Conservation (phyloP, 2,329 filamentous ascomycete genomes). For the Paraphoma sp. region DNA sequence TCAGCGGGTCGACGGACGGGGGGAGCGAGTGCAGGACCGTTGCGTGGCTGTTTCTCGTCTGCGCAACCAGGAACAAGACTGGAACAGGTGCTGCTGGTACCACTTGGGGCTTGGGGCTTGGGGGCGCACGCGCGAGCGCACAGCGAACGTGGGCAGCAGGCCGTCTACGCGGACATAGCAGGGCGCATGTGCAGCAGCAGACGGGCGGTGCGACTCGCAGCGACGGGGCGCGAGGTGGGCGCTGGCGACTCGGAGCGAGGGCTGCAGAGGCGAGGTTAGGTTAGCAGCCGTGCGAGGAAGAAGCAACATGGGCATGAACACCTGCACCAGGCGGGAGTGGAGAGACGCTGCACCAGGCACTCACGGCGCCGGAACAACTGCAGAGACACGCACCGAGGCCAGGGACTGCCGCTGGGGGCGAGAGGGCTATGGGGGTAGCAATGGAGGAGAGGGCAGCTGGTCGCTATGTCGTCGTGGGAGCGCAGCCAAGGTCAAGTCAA, state of each 20-base stretch:
- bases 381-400: constrained; percentile 17
- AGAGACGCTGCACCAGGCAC: constrained; percentile 1
- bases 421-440: constrained; percentile 13
- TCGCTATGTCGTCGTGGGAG: constrained; percentile 7
- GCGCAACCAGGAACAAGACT: constrained; percentile 21
- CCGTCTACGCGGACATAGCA: constrained; percentile 9
- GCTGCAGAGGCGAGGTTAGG: constrained; percentile 13
- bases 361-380: background rate
- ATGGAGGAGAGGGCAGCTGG: constrained; percentile 8
- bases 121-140: constrained; percentile 8
- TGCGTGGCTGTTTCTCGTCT: constrained; percentile 33
- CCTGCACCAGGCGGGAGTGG: background rate
- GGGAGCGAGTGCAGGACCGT: constrained; percentile 14
- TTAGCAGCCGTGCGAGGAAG: constrained; percentile 10
- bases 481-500: constrained; percentile 9
- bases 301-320: background rate
- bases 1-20: constrained; percentile 2
- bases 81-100: constrained; percentile 11
- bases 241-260: constrained; percentile 15
- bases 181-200: background rate
- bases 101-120: constrained; percentile 4
- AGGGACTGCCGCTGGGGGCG: constrained; percentile 16
- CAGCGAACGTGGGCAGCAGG: constrained; percentile 9
- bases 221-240: constrained; percentile 16
- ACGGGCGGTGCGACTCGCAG: constrained; percentile 11